These are phyloP conservation scores for Antitrichia curtipendula DNA, from an alignment of 225 moss, liverwort and hornwort genomes.

Conservation along the genomic window DNA sequence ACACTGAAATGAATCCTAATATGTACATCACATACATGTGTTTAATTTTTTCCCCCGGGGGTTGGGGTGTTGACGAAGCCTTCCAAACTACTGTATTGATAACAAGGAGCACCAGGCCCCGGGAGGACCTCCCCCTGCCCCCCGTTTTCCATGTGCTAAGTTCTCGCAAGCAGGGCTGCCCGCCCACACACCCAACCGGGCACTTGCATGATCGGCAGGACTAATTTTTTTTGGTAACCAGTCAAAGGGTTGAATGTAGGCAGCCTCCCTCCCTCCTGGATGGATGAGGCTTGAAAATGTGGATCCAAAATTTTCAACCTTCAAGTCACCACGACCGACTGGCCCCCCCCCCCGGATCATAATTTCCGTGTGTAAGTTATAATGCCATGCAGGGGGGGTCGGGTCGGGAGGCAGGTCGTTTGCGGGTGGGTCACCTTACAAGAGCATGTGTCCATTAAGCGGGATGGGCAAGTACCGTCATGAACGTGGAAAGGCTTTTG, in stretches of 20 bases:
- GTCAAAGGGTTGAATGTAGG: background rate
- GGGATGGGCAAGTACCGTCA: background rate
- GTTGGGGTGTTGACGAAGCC: background rate
- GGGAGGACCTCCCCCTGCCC: background rate
- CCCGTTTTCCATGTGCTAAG: background rate
- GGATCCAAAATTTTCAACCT: background rate
- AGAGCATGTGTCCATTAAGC: background rate
- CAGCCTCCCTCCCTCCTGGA: too few relatives aligned
- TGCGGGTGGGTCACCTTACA: background rate
- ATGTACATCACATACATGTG: too few relatives aligned
- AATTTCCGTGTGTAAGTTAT: background rate
- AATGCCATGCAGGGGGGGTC: background rate
- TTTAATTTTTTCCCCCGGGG: too few relatives aligned
- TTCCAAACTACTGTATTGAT: background rate
- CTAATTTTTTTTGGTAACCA: background rate
- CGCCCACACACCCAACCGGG: too few relatives aligned
- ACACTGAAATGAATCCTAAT: background rate
- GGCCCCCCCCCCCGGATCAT: too few relatives aligned
- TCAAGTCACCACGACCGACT: too few relatives aligned
- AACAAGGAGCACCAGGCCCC: background rate
- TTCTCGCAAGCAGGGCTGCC: too few relatives aligned
- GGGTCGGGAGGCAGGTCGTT: background rate
- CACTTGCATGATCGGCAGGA: background rate
- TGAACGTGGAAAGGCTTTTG: background rate
- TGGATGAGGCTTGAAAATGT: background rate